Evolutionary conservation across 306 rosid genomes (phyloP), one percentile per base, ranked within the genome.

Genomic region (Rubus idaeus): DNA sequence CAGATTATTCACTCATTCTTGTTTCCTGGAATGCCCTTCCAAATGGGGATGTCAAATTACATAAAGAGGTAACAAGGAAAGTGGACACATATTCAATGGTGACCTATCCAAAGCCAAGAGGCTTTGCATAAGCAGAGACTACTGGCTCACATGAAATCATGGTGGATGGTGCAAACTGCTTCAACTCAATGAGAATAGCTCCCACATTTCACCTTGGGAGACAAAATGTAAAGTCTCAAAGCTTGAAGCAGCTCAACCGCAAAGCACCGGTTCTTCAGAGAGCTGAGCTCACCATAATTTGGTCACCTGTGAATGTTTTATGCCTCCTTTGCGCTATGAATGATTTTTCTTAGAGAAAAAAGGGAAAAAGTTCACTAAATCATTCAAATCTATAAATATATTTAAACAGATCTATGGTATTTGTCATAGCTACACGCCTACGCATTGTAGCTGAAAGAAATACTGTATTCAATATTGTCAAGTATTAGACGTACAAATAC

Each of bases 1-100:
- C 96, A 84, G 72, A 82, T 81, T 62, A 16, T 72, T 69, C 70
- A 63, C 77, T 78, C 75, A 20, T 23, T 40, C 47, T 42, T 68
- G 20, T 37, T 86, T 76, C 82, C 88, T 47, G 69, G 57, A 68
- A 40, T 83, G 79, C 83, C 87, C 88, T 23, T 62, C 37, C 49
- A 67, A 67, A 67, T 42, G 37, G 45, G 23, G 35, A 42, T 67
- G 71, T 18, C 51, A 66, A 66, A 66, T 66, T 66, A n/a, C 35
- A 40, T 8, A 41, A 37, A 63, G 13, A 65, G 70, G 70, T 18
- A 40, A 17, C 18, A 2, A 18, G 16, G 49, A 17, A n/a, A 17
- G 14, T 35, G 70, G 70, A n/a, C 70, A 18, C 70, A 64, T n/a
- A n/a, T 42, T 42, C 52, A 40, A 17, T 17, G 21, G 5, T 6